Evolutionary conservation across 2,329 filamentous ascomycete species (phyloP).

Genomic region (Colletotrichum destructivum): DNA sequence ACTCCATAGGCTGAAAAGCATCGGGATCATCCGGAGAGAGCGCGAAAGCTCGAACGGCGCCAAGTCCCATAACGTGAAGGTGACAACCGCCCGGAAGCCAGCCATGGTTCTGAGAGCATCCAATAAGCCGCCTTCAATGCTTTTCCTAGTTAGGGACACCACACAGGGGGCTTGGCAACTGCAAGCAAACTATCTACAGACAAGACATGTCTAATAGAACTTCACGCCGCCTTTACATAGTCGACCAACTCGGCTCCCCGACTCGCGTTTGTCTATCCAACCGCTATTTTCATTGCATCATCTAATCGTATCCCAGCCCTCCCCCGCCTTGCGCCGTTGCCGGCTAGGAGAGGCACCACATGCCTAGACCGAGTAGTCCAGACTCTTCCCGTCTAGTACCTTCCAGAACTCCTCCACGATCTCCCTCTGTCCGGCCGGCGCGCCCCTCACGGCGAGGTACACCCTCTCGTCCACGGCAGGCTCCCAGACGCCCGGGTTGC

Average conservation of each 20-base stretch:
- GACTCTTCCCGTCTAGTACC: conserved; percentile 67
- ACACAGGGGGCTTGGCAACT: background rate
- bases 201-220: too few relatives aligned
- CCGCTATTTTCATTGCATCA: background rate
- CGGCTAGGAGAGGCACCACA: background rate
- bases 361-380: conserved; percentile 60
- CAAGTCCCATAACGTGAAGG: too few relatives aligned
- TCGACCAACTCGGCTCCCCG: too few relatives aligned
- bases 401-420: conserved; percentile 77
- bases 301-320: background rate
- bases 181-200: background rate
- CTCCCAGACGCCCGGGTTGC: conserved; percentile 82
- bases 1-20: too few relatives aligned
- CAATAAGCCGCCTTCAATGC: background rate
- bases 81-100: too few relatives aligned
- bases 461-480: conserved; percentile 70
- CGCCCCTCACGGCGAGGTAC: conserved; percentile 75
- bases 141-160: too few relatives aligned
- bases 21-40: too few relatives aligned
- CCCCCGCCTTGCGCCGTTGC: background rate
- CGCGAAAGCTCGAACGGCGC: too few relatives aligned
- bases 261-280: background rate
- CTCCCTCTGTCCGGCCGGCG: conserved; percentile 71
- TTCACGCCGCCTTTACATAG: background rate
- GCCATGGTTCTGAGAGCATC: too few relatives aligned